These are phyloP conservation scores for Syncephalastrum racemosum DNA, from an alignment of 371 early-diverging fungal species.

Conservation along the genomic window DNA sequence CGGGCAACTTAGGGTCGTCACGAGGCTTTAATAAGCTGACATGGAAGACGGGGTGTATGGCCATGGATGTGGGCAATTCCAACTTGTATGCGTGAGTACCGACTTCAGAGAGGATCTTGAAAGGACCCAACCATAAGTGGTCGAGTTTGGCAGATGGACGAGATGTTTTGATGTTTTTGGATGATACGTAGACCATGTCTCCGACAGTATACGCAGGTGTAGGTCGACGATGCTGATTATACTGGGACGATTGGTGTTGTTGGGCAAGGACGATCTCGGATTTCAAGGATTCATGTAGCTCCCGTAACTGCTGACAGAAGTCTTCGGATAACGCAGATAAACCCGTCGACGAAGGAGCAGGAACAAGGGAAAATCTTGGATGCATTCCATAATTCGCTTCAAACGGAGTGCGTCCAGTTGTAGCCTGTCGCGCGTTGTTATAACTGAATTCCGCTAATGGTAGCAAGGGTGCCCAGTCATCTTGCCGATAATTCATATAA, in stretches of 20 bases:
- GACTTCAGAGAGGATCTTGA: constrained; percentile 18
- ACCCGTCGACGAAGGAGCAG: constrained; percentile 6
- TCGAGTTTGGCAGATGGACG: constrained; percentile 28
- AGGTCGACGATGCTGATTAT: constrained; percentile 13
- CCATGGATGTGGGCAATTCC: constrained; percentile 23
- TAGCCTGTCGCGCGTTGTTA: constrained; percentile 38
- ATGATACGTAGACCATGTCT: constrained; percentile 28
- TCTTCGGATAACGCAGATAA: too few relatives aligned
- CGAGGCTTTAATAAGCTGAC: constrained; percentile 26
- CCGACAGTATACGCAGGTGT: constrained; percentile 19
- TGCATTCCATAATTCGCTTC: constrained; percentile 28
- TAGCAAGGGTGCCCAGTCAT: constrained; percentile 46
- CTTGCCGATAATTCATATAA: constrained; percentile 41
- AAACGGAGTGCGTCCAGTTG: constrained; percentile 31
- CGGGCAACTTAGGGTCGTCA: constrained; percentile 3
- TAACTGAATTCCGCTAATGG: constrained; percentile 52
- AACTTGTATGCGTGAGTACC: constrained; percentile 23
- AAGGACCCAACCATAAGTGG: constrained; percentile 27
- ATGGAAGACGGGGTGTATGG: constrained; percentile 39
- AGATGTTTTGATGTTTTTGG: constrained; percentile 18
- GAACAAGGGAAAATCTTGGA: constrained; percentile 18
- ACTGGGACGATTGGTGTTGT: constrained; percentile 8
- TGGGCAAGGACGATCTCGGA: constrained; percentile 11
- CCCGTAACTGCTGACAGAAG: too few relatives aligned
- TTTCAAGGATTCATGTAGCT: constrained; percentile 5